phyloP scores from a whole-genome alignment of 2,329 filamentous ascomycete genomes.

The Paecilomyces formosus region DNA sequence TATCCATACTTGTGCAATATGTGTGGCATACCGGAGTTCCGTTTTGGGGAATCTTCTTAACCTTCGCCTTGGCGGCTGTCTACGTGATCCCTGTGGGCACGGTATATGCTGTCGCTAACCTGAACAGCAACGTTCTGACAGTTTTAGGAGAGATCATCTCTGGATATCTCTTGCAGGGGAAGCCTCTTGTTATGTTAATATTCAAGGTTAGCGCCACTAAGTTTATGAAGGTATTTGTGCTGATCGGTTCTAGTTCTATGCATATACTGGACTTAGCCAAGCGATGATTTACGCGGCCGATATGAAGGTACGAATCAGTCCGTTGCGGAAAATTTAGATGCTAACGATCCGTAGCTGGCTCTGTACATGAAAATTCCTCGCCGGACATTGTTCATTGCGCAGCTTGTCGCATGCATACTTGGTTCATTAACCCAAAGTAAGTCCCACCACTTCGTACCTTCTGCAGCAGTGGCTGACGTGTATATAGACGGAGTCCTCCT shows the following conservation, averaged over 20 bases:
- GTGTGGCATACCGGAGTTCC: slow-evolving; percentile 29
- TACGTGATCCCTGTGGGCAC: slow-evolving; percentile 36
- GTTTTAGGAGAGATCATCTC: slow-evolving; percentile 35
- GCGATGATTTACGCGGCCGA: slow-evolving; percentile 41
- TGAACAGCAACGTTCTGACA: slow-evolving; percentile 33
- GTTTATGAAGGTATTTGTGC: slow-evolving; percentile 63
- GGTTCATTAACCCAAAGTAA: slow-evolving; percentile 35
- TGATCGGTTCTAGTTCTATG: slow-evolving; percentile 38
- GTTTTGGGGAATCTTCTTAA: slow-evolving; percentile 32
- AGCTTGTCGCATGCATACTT: slow-evolving; percentile 40
- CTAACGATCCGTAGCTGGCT: slow-evolving; percentile 21
- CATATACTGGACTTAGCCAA: slow-evolving; percentile 51
- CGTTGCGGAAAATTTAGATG: not conserved
- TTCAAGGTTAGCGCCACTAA: slow-evolving; percentile 37
- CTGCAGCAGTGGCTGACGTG: slow-evolving; percentile 16
- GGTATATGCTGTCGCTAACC: slow-evolving; percentile 33
- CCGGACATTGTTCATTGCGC: slow-evolving; percentile 38
- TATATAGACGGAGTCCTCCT: slow-evolving; percentile 22
- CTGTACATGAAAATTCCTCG: slow-evolving; percentile 45
- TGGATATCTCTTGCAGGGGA: slow-evolving; percentile 33
- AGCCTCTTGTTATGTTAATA: slow-evolving; percentile 35
- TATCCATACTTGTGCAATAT: slow-evolving; percentile 16
- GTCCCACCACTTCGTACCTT: slow-evolving; percentile 32
- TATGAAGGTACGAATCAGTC: slow-evolving; percentile 40
- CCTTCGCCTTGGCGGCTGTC: slow-evolving; percentile 28